Evolutionary conservation across 345 rosid species (phyloP), one percentile per base, ranked within the genome.

Genomic region (Pistacia atlantica): DNA sequence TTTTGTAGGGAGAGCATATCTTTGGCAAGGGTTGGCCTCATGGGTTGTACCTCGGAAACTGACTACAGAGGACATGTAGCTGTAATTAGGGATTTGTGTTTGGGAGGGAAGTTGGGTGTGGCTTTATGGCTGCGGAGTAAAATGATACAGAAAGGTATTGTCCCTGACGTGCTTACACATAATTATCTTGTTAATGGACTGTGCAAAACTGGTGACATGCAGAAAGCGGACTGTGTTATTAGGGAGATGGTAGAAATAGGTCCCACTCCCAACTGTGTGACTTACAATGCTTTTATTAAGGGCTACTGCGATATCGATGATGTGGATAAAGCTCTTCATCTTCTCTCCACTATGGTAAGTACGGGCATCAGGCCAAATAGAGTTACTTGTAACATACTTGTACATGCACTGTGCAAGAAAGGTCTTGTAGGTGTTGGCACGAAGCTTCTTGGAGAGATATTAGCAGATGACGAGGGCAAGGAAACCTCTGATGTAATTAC

Each of bases 231-330:
- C 80, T 78, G 74, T 71, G 84, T 92, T 74, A 72, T 92, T 72
- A 81, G 79, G 79, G 95, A 92, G 77, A 92, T 92, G 93, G 35
- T 75, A 75, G 92, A 91, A 82, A 81, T 79, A 66, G 95, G 92
- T 73, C 92, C 88, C 68, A 78, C 84, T 72, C 95, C 95, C 25
- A 89, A 87, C 17, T 71, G 75, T 83, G 95, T 86, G 37, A 87
- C 97, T 67, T 92, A 84, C 71, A 92, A 89, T 80, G 83, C 82
- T 18, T 78, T 81, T 54, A 88, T 92, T 68, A 91, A 80, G 66
- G 95, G 95, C 65, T 84, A 84, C 62, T 91, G 91, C 84, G 86
- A 62, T 66, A 56, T 65, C n/a, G 83, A 86, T 79, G 69, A 85
- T 60, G 65, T 88, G 80, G 92, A 88, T 69, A 84, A 81, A 84